Percentiles rank a stretch among this genome's conserved stretches.
phyloP scores from a whole-genome alignment of 352 stramenopile genomes.

The Phytophthora sp. region DNA sequence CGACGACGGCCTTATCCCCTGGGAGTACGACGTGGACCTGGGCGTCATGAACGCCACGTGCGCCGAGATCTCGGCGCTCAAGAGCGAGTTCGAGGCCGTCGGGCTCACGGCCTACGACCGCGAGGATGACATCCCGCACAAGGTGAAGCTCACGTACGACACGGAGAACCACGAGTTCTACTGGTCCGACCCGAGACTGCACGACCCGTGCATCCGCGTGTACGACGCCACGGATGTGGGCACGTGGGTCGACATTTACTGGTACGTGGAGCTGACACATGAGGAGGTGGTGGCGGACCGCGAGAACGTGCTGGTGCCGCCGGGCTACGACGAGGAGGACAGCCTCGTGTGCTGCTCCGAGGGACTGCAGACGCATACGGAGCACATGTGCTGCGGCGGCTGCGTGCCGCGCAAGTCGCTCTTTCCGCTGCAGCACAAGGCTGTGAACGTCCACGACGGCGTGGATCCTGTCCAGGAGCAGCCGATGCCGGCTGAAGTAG shows the following conservation, averaged over 20 bases:
- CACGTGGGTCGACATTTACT: constrained; percentile 86
- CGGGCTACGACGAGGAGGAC: constrained; percentile 63
- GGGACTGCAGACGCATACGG: constrained; percentile 60
- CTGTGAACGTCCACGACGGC: constrained; percentile 56
- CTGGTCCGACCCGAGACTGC: constrained; percentile 75
- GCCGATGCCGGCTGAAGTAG: constrained; percentile 56
- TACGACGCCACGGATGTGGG: constrained; percentile 64
- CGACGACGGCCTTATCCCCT: constrained; percentile 75
- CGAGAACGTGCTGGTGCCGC: constrained; percentile 59
- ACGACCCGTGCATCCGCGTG: constrained; percentile 80
- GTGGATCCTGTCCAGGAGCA: constrained; percentile 52
- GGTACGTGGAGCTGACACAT: constrained; percentile 70
- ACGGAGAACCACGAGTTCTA: constrained; percentile 85
- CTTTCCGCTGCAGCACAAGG: constrained; percentile 60
- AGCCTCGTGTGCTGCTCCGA: constrained; percentile 80
- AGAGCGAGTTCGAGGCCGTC: constrained; percentile 61
- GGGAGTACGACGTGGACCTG: constrained; percentile 85
- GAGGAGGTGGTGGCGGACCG: constrained; percentile 47
- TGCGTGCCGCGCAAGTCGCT: constrained; percentile 66
- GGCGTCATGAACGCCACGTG: constrained; percentile 81
- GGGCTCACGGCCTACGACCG: constrained; percentile 75
- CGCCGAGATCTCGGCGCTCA: constrained; percentile 68
- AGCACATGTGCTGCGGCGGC: constrained; percentile 80
- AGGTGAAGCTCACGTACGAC: constrained; percentile 86
- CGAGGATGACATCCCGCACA: constrained; percentile 76